Base-by-base conservation (phyloP, 441 rosid species). In the Populus hybrid region DNA sequence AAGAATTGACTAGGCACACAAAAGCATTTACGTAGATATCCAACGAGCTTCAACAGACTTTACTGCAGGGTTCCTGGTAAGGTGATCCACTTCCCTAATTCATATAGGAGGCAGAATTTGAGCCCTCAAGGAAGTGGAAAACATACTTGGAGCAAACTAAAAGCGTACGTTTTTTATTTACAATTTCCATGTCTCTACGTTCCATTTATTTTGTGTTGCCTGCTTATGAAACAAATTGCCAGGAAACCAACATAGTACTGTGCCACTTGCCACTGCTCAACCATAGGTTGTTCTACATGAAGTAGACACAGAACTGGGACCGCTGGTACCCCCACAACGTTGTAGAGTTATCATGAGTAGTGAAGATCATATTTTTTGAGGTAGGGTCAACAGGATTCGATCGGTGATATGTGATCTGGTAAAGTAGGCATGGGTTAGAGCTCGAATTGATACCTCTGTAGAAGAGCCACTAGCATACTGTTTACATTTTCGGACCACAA, bases 331-430 rank as follows among this genome's bases (percentile, higher is more conserved):
- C 21, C 53, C 35, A 74, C 24, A 28, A 74, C 33, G 59, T 65
- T 59, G 28, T 29, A 29, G 31, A 29, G 31, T 29, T 4, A 31
- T 42, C 50, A 9, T 7, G 40, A 26, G 59, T 69, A 63, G 77
- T 68, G 70, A 68, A 45, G 24, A 74, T 75, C 23, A 71, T 61
- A 7, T 16, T 7, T 45, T 8, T 59, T 6, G 42, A 68, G 38
- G 80, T 70, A 78, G 83, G 86, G 77, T 66, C 82, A 28, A 45
- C 3, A 65, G 2, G 50, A 76, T 67, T 50, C 73, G 31, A 9
- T 72, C n/a, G 35, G 18, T 68, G 80, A 80, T 72, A 35, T 21
- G 21, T 73, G n/a, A 11, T 29, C 69, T 12, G 40, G 29, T 36
- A 75, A 64, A 73, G 79, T 50, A 35, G 74, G 67, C 45, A 69